A percentile compares a stretch with the other conserved stretches of the same genome.
phyloP scores from a whole-genome alignment of 2,329 filamentous ascomycete genomes.

The Colletotrichum sp. region DNA sequence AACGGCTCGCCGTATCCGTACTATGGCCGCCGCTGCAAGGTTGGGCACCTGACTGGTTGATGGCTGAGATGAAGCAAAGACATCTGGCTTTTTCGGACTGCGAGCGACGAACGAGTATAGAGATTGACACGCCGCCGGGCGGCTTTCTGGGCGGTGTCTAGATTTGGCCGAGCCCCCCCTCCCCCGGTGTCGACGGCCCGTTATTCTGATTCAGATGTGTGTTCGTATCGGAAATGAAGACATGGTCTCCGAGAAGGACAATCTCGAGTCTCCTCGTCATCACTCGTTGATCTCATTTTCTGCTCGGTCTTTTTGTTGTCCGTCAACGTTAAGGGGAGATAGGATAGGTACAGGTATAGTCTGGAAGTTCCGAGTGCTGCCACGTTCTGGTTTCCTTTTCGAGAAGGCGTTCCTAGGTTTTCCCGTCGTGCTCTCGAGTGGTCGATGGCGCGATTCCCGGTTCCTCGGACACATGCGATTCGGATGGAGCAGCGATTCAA shows the following conservation, averaged over 20 bases:
- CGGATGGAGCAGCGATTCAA: neutral
- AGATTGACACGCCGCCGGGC: neutral
- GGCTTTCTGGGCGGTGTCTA: neutral
- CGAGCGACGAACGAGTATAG: neutral
- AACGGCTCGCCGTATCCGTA: neutral
- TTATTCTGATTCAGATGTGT: neutral
- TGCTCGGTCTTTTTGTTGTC: neutral
- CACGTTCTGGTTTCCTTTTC: neutral
- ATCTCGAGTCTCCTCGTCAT: constrained; percentile 11
- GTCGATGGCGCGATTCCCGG: neutral
- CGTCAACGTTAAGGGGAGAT: neutral
- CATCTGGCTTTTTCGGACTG: neutral
- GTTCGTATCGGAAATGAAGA: neutral
- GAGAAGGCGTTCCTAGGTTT: neutral
- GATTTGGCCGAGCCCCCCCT: neutral
- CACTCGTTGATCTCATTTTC: neutral
- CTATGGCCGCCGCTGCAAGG: neutral
- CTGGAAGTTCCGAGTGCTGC: neutral
- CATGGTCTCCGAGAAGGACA: neutral
- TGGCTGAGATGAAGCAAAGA: constrained; percentile 6
- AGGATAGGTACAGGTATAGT: neutral
- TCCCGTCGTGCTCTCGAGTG: neutral
- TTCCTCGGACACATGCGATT: neutral
- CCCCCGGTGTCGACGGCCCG: neutral
- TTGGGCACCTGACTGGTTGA: neutral